These are phyloP conservation scores for Citeromyces siamensis DNA, from an alignment of 1,139 yeast species.

Conservation along the genomic window DNA sequence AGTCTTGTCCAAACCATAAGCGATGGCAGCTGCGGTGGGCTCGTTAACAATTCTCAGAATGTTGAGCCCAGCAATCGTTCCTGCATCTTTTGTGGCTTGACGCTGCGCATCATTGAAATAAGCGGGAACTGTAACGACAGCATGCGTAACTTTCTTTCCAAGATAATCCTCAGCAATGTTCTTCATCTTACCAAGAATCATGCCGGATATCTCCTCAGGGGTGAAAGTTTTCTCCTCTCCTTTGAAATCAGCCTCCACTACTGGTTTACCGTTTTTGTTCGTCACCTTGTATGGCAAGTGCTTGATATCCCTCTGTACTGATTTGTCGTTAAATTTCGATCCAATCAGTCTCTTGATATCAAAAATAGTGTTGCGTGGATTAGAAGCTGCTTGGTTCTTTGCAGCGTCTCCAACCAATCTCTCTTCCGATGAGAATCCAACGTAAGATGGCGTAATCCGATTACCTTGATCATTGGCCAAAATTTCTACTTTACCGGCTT, in stretches of 20 bases:
- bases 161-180: constrained; percentile 81
- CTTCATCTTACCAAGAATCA: constrained; percentile 89
- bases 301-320: constrained; percentile 74
- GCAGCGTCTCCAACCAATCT: constrained; percentile 93
- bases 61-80: constrained; percentile 47
- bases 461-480: constrained; percentile 94
- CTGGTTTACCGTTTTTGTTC: constrained; percentile 69
- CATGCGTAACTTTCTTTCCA: constrained; percentile 54
- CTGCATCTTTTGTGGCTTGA: constrained; percentile 55
- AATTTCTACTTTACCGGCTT: constrained; percentile 83
- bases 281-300: constrained; percentile 65
- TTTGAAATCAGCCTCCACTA: constrained; percentile 56
- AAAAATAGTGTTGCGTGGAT: constrained; percentile 68
- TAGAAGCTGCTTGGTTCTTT: constrained; percentile 82
- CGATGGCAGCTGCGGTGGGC: constrained; percentile 56
- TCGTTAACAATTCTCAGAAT: constrained; percentile 49
- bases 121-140: constrained; percentile 65
- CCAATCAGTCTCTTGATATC: constrained; percentile 87
- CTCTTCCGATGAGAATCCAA: constrained; percentile 76
- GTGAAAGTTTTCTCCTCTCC: constrained; percentile 64
- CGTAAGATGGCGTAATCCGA: constrained; percentile 88
- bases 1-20: constrained; percentile 62
- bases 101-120: constrained; percentile 52
- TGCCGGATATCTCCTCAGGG: constrained; percentile 86
- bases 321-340: constrained; percentile 59